A percentile compares a stretch with the other conserved stretches of the same genome.
phyloP scores from a whole-genome alignment of 2,329 filamentous ascomycete genomes.

The Hypoxylon sp. region DNA sequence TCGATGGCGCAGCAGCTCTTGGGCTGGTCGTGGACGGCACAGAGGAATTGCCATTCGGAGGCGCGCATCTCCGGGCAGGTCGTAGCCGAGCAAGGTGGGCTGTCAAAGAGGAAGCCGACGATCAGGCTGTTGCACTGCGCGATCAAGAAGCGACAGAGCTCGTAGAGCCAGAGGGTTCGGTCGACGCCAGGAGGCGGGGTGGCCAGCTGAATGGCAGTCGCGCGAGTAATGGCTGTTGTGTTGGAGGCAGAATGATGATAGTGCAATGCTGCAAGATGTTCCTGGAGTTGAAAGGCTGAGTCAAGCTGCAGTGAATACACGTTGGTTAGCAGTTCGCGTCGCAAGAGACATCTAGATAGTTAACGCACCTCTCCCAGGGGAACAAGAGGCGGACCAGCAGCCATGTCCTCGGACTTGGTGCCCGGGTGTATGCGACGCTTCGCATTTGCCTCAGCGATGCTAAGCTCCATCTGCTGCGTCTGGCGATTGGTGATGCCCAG shows the following conservation, averaged over 20 bases:
- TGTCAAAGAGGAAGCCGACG: slow-evolving; percentile 90
- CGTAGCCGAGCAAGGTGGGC: slow-evolving; percentile 82
- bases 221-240: slow-evolving; percentile 75
- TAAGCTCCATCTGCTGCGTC: slow-evolving; percentile 69
- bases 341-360: slow-evolving; percentile 2
- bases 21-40: slow-evolving; percentile 94
- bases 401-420: slow-evolving; percentile 92
- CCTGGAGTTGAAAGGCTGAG: slow-evolving; percentile 95
- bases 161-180: slow-evolving; percentile 93
- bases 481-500: slow-evolving; percentile 56
- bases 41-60: slow-evolving; percentile 98
- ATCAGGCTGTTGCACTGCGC: slow-evolving; percentile 94
- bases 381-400: slow-evolving; percentile 86
- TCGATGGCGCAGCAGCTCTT: slow-evolving; percentile 98
- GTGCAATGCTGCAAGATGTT: slow-evolving; percentile 93
- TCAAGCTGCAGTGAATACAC: slow-evolving; percentile 71
- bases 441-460: slow-evolving; percentile 74
- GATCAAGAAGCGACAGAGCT: slow-evolving; percentile 94
- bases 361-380: slow-evolving; percentile 78
- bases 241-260: slow-evolving; percentile 76
- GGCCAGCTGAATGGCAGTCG: slow-evolving; percentile 78
- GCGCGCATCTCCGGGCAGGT: slow-evolving; percentile 99
- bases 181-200: slow-evolving; percentile 84
- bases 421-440: slow-evolving; percentile 89
- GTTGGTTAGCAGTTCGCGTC: slow-evolving; percentile 17